Evolutionary conservation across 2,329 filamentous ascomycete species (phyloP), one percentile per base, ranked within the genome.

Genomic region (Ophiostoma sp.): DNA sequence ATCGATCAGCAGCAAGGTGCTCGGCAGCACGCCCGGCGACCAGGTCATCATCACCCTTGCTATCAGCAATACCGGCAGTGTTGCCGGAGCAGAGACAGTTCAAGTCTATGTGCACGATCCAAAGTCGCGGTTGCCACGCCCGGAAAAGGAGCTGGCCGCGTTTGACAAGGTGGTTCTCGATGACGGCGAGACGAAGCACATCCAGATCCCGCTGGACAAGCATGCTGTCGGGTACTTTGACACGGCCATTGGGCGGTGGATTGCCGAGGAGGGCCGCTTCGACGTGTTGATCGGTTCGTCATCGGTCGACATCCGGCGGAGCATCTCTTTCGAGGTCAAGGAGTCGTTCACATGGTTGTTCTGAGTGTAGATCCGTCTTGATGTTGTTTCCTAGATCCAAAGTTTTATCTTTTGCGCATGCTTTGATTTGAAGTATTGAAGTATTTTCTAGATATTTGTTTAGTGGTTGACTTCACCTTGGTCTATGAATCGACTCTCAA

Each of bases 241-340:
- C 73, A 86, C 85, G 20, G 80, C 82, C 3, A 75, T 87, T 20
- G 79, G 80, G 6, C 83, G 81, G 6, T 91, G 89, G 89, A 84
- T 90, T 73, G 88, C 87, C 0, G 89, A 90, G 77, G 84, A 88
- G 78, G 89, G 89, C 1, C 76, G 74, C 1, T 91, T 90, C 76
- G 80, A 85, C 70, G 83, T 88, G 1, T 75, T 89, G 65, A 81
- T 91, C 74, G 89, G 87, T 2, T 84, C 87, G 10, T 88, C 85
- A 64, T 87, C 86, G 71, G 81, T 78, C 57, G 88, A 31, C 8
- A 27, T 57, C 52, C 52, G 52, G 23, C 52, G n/a, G 8, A 57
- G n/a, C 27, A 57, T 57, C 1, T 57, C 52, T 15, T 57, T 57
- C 10, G 52, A 57, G 11, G 23, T 57, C 11, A 23, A 57, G 11